phyloP scores from a whole-genome alignment of 495 filamentous ascomycete genomes.

The Lophiostoma macrostomum region DNA sequence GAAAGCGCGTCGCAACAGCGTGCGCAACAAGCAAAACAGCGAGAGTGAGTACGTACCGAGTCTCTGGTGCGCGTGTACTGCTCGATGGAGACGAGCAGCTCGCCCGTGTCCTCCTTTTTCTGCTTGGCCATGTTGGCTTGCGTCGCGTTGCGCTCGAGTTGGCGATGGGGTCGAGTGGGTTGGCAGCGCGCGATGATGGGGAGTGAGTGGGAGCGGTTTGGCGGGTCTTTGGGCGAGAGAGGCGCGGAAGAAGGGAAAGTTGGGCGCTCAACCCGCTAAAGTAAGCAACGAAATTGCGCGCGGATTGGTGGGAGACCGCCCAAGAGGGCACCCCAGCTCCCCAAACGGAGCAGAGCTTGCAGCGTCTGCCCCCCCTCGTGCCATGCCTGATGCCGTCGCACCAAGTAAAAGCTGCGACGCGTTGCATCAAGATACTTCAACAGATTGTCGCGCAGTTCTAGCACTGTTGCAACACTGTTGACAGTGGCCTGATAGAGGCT shows the following conservation, averaged over 20 bases:
- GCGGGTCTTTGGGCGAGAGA: slow-evolving; percentile 5
- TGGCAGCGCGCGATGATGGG: neutral
- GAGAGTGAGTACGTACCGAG: slow-evolving; percentile 51
- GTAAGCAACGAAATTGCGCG: too few species aligned
- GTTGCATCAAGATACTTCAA: too few species aligned
- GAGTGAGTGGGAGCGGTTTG: neutral
- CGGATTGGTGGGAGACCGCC: too few species aligned
- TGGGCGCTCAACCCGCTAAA: slow-evolving; percentile 11
- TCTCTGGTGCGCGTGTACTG: slow-evolving; percentile 64
- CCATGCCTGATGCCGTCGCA: too few species aligned
- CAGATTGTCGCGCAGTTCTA: too few species aligned
- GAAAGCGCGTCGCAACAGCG: slow-evolving; percentile 3
- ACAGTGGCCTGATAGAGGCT: too few species aligned
- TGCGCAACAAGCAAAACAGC: slow-evolving; percentile 6
- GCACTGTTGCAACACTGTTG: too few species aligned
- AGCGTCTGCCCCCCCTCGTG: too few species aligned
- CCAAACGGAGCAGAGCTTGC: too few species aligned
- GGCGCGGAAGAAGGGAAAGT: slow-evolving; percentile 1
- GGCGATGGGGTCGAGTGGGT: neutral
- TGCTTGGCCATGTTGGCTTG: slow-evolving; percentile 51
- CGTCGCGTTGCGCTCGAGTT: slow-evolving; percentile 36
- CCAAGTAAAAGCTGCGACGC: too few species aligned
- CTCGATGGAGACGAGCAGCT: slow-evolving; percentile 53
- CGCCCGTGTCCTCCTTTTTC: slow-evolving; percentile 40
- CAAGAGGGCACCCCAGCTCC: too few species aligned